Evolutionary conservation across 306 rosid species (phyloP).

Genomic region (Quercus aquifolioides): DNA sequence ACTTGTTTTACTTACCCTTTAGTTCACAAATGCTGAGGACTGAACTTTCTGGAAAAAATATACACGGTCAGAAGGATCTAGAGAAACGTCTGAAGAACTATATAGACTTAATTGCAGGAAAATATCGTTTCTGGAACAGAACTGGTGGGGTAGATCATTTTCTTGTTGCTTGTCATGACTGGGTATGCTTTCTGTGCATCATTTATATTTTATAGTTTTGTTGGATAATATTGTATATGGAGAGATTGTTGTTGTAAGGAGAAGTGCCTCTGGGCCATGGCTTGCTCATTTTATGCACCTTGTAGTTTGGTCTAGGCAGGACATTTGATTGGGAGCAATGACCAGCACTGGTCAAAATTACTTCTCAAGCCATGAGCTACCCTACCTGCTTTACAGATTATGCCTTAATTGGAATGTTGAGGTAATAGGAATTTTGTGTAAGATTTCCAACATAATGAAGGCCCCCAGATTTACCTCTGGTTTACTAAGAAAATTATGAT

Average conservation of each 20-base stretch:
- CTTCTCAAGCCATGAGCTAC: neutral
- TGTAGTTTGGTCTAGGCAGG: neutral
- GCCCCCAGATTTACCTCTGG: neutral
- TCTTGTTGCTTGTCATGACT: constrained; percentile 91
- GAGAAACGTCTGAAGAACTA: constrained; percentile 61
- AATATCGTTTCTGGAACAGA: constrained; percentile 80
- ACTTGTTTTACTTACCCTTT: constrained; percentile 81
- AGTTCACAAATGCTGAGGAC: constrained; percentile 61
- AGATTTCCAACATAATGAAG: neutral
- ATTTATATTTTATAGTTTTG: constrained; percentile 4
- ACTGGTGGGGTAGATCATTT: constrained; percentile 87
- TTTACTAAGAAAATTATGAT: neutral
- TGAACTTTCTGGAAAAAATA: constrained; percentile 36
- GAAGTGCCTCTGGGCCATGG: neutral
- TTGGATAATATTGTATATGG: neutral
- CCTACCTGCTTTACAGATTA: neutral
- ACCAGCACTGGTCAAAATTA: neutral
- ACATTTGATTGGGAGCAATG: neutral
- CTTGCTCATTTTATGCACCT: neutral
- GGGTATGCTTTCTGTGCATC: constrained; percentile 48
- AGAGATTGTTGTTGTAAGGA: neutral
- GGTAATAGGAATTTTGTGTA: neutral
- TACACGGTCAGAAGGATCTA: constrained; percentile 26
- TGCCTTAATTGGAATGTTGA: neutral
- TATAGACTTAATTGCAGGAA: constrained; percentile 55